Percentiles rank a stretch among this genome's conserved stretches.
phyloP scores from a whole-genome alignment of 345 rosid genomes.

The Limnanthes douglasii region DNA sequence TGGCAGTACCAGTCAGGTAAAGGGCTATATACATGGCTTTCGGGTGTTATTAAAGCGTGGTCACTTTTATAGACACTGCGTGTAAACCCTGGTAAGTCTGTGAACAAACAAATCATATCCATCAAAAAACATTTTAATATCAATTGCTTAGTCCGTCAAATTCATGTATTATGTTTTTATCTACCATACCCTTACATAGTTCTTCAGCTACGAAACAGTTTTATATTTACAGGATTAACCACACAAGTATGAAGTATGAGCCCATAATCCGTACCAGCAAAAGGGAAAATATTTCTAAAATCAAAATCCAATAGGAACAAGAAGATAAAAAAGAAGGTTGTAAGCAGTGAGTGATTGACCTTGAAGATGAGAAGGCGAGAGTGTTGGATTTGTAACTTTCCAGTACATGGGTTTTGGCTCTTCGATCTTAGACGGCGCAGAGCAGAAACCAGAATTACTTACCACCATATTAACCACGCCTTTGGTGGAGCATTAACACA shows the following conservation, averaged over 20 bases:
- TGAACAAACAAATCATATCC: conserved; percentile 9
- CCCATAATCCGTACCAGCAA: too few species aligned
- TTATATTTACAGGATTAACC: too few species aligned
- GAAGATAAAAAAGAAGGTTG: too few species aligned
- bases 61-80: conserved; percentile 65
- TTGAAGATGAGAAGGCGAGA: conserved; percentile 75
- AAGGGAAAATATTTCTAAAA: too few species aligned
- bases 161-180: too few species aligned
- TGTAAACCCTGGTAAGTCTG: conserved; percentile 91
- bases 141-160: background rate
- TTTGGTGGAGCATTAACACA: too few species aligned
- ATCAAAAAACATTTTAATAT: conserved; percentile 4
- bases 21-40: conserved; percentile 89
- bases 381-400: conserved; percentile 82
- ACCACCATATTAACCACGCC: conserved; percentile 22
- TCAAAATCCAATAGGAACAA: too few species aligned
- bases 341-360: too few species aligned
- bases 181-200: too few species aligned
- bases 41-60: conserved; percentile 84
- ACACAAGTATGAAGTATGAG: too few species aligned
- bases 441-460: conserved; percentile 58
- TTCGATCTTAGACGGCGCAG: conserved; percentile 33
- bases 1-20: conserved; percentile 63
- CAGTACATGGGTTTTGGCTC: conserved; percentile 41
- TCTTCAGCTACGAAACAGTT: too few species aligned